A percentile compares a stretch with the other conserved stretches of the same genome.
These are phyloP conservation scores for Hylodesmum podocarpum DNA, from an alignment of 306 rosid species.

Conservation along the genomic window DNA sequence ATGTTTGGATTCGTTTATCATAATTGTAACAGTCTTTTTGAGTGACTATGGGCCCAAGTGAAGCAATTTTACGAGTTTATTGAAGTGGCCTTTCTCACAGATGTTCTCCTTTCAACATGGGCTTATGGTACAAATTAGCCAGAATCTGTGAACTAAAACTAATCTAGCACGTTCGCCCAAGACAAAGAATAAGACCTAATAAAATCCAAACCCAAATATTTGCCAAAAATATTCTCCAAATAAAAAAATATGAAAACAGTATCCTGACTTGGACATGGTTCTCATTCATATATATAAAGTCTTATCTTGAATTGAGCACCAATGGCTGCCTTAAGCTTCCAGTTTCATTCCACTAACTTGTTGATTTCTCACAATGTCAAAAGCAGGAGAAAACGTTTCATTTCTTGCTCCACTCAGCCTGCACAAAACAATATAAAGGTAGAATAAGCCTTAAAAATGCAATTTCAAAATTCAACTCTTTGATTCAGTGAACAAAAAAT, in stretches of 20 bases:
- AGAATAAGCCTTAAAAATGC: background rate
- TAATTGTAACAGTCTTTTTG: background rate
- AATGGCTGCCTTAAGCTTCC: slow-evolving; percentile 75
- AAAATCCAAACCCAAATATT: background rate
- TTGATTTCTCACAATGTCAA: slow-evolving; percentile 32
- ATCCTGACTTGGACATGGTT: too few relatives aligned
- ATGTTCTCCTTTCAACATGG: background rate
- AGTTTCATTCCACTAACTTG: slow-evolving; percentile 40
- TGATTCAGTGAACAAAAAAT: background rate
- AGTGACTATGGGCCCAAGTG: background rate
- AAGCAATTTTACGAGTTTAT: background rate
- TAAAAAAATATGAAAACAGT: too few relatives aligned
- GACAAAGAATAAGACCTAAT: background rate
- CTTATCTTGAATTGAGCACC: slow-evolving; percentile 53
- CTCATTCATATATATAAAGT: slow-evolving; percentile 4
- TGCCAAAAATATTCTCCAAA: too few relatives aligned
- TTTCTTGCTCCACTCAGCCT: slow-evolving; percentile 66
- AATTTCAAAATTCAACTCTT: background rate
- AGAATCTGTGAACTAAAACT: background rate
- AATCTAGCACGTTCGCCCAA: background rate
- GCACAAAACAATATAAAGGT: slow-evolving; percentile 76
- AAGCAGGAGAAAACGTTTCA: slow-evolving; percentile 38
- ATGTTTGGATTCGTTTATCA: background rate
- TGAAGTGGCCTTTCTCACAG: background rate
- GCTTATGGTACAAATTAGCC: background rate